A percentile compares a stretch with the other conserved stretches of the same genome.
phyloP scores from a whole-genome alignment of 2,329 filamentous ascomycete genomes.

The Fusarium caatingaense region DNA sequence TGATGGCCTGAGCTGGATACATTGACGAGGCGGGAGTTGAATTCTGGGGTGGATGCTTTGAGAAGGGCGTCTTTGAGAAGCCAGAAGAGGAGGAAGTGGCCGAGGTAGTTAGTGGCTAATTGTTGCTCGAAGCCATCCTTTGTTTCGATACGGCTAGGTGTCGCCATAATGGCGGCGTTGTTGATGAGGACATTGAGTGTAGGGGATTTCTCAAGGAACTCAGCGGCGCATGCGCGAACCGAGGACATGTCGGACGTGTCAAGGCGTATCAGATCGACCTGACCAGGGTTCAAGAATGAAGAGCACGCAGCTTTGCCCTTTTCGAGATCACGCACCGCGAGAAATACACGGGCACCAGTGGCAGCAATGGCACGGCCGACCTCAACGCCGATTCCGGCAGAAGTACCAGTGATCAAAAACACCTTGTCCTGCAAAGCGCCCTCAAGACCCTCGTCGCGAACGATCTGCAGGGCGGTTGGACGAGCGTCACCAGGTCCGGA shows the following conservation, averaged over 20 bases:
- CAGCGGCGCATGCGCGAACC: slow-evolving; percentile 38
- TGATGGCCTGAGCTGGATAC: slow-evolving; percentile 44
- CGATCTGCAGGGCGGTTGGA: slow-evolving; percentile 55
- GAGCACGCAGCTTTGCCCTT: slow-evolving; percentile 39
- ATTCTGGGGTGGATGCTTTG: slow-evolving; percentile 40
- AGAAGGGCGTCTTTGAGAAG: slow-evolving; percentile 54
- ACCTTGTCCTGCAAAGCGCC: slow-evolving; percentile 52
- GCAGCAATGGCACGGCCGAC: slow-evolving; percentile 57
- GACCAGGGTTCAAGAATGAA: slow-evolving; percentile 23
- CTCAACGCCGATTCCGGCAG: slow-evolving; percentile 58
- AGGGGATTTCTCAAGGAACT: slow-evolving; percentile 30
- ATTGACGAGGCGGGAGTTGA: slow-evolving; percentile 52
- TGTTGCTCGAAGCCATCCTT: slow-evolving; percentile 57
- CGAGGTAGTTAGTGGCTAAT: slow-evolving; percentile 58
- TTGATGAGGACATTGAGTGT: slow-evolving; percentile 55
- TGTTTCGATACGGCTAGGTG: slow-evolving; percentile 47
- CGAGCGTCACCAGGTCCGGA: slow-evolving; percentile 54
- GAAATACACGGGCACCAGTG: slow-evolving; percentile 48
- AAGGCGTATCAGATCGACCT: slow-evolving; percentile 40
- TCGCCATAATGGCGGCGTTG: slow-evolving; percentile 58
- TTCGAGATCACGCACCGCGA: slow-evolving; percentile 42
- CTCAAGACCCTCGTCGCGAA: slow-evolving; percentile 51
- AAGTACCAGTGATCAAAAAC: slow-evolving; percentile 57
- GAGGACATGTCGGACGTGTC: slow-evolving; percentile 45
- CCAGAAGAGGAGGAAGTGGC: slow-evolving; percentile 57